phyloP scores from a whole-genome alignment of 164 flowering plant species.

The Berberis thunbergii region DNA sequence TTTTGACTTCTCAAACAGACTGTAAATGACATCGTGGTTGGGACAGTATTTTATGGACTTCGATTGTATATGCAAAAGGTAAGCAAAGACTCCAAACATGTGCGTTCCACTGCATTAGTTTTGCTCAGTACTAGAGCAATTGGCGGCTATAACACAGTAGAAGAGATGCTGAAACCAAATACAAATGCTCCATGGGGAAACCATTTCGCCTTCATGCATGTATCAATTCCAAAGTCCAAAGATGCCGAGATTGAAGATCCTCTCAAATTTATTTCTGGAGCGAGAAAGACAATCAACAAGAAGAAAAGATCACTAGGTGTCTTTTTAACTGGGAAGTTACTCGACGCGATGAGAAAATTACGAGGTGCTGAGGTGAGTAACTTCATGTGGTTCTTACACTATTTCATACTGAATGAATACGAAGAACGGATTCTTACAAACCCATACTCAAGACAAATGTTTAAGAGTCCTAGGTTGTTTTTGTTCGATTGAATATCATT shows the following conservation, averaged over 20 bases:
- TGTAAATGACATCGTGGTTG: constrained; percentile 47
- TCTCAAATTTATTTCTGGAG: constrained; percentile 23
- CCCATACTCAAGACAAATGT: too few species aligned
- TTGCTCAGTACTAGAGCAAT: constrained; percentile 46
- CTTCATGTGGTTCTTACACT: too few species aligned
- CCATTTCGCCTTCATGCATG: constrained; percentile 24
- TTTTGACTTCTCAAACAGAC: constrained; percentile 23
- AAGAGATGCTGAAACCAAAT: constrained; percentile 35
- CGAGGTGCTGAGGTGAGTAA: constrained; percentile 39
- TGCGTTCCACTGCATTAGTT: constrained; percentile 38
- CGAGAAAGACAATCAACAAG: constrained; percentile 23
- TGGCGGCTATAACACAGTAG: constrained; percentile 24
- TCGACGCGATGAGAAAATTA: constrained; percentile 24
- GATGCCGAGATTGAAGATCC: constrained; percentile 17
- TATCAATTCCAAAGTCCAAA: constrained; percentile 9
- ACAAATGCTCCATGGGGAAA: constrained; percentile 34
- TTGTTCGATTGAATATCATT: too few species aligned
- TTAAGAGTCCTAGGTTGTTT: too few species aligned
- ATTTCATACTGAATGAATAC: too few species aligned
- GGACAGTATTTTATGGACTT: constrained; percentile 39
- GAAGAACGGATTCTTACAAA: too few species aligned
- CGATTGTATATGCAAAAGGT: constrained; percentile 42
- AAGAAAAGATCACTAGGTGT: constrained; percentile 30
- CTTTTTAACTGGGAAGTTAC: constrained; percentile 24
- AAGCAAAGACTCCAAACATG: constrained; percentile 6